Base-by-base conservation (phyloP, 2,329 filamentous ascomycete species). In the Penicillium fuscoglaucum region DNA sequence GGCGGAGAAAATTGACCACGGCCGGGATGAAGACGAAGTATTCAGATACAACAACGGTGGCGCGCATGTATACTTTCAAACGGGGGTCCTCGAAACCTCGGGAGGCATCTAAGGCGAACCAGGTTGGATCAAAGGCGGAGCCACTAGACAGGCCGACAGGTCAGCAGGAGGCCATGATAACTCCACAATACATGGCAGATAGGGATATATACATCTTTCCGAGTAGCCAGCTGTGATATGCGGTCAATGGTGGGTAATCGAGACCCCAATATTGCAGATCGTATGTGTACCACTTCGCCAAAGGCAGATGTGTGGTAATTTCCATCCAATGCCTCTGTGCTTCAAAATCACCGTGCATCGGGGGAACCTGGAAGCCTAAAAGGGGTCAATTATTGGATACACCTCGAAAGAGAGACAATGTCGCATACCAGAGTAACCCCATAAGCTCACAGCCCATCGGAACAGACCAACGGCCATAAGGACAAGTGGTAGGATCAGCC, bases 301-400 rank as follows among this genome's bases (percentile, higher is more conserved):
- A 83, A 15, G 95, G 95, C 2, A 99, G 81, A 59, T 96, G 86
- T 9, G 86, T 90, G 2, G 95, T 97, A 64, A 99, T 82, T 72
- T 99, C 95, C 93, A 99, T 96, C 95, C 95, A 99, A 76, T 99
- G 95, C 68, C 95, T 82, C 75, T 99, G 95, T 4, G 96, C 95
- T 79, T 99, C 95, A 77, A 96, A 99, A 76, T 99, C 95, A 65
- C 95, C 95, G 71, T 93, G 90, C 87, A 97, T 92, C 6, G 95
- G 95, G 37, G 93, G 93, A 60, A 85, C 86, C 59, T 88, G 81
- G 70, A 88, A 90, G 56, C 93, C 90, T 92, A 61, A 2, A 40
- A 28, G 46, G 4, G 56, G 45, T 63, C 33, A 68, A 55, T 53
- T 10, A 52, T 41, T 24, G 17, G 43, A 47, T 46, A 60, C 4